Percentiles rank a stretch among this genome's conserved stretches.
Evolutionary conservation across 2,329 filamentous ascomycete species (phyloP).

Genomic region (Xylariaceae sp.): DNA sequence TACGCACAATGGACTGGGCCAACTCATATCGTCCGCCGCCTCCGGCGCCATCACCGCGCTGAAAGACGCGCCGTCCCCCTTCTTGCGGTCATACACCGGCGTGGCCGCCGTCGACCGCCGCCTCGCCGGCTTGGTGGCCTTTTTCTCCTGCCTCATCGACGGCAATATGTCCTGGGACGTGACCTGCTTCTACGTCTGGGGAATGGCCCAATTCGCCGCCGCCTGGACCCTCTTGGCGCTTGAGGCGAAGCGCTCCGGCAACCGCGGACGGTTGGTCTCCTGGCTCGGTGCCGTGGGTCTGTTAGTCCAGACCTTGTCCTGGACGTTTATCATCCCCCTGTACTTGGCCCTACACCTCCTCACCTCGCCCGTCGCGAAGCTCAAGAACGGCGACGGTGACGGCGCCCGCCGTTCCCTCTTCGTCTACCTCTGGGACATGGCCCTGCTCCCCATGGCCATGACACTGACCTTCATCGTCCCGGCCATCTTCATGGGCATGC

Average conservation of each 20-base stretch:
- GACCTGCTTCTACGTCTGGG: constrained; percentile 26
- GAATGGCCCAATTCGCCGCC: constrained; percentile 27
- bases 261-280: constrained; percentile 24
- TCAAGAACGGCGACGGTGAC: constrained; percentile 21
- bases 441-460: constrained; percentile 27
- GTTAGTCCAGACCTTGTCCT: constrained; percentile 26
- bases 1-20: constrained; percentile 17
- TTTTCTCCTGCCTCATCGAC: constrained; percentile 26
- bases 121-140: constrained; percentile 27
- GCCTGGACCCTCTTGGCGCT: constrained; percentile 28
- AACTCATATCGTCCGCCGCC: constrained; percentile 7
- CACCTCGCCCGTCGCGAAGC: constrained; percentile 26
- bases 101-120: constrained; percentile 18
- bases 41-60: constrained; percentile 11
- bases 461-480: constrained; percentile 26
- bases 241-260: constrained; percentile 27
- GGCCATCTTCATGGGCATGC: constrained; percentile 28
- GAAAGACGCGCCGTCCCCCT: constrained; percentile 22
- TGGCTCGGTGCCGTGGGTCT: constrained; percentile 23
- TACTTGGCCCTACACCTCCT: constrained; percentile 29
- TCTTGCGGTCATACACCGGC: constrained; percentile 21
- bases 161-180: constrained; percentile 22
- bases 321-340: constrained; percentile 26
- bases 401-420: constrained; percentile 23
- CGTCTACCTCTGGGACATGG: constrained; percentile 30